phyloP scores from a whole-genome alignment of 2,329 filamentous ascomycete species.

The Plectosphaerella plurivora region DNA sequence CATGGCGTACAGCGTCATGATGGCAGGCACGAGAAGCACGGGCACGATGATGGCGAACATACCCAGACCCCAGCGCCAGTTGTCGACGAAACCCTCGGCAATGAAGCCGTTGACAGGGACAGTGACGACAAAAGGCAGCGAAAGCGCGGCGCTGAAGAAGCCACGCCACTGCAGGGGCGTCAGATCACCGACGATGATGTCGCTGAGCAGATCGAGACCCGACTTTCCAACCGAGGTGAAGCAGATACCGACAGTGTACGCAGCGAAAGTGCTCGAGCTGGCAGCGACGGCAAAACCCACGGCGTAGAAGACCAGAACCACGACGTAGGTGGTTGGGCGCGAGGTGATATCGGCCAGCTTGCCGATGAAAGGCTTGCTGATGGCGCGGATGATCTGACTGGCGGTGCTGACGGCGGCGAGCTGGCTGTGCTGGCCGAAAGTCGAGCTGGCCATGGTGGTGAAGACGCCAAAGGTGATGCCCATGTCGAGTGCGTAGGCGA shows the following conservation, averaged over 20 bases:
- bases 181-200: conserved; percentile 30
- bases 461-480: conserved; percentile 29
- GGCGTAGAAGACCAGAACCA: conserved; percentile 32
- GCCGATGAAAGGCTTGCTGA: conserved; percentile 32
- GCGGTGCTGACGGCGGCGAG: conserved; percentile 26
- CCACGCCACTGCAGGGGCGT: conserved; percentile 30
- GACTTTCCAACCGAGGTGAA: conserved; percentile 32
- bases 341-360: conserved; percentile 33
- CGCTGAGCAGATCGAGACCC: conserved; percentile 28
- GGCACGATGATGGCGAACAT: conserved; percentile 59
- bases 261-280: conserved; percentile 21
- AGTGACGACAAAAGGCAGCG: conserved; percentile 28
- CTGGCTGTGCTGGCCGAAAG: conserved; percentile 24
- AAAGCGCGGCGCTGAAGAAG: conserved; percentile 24
- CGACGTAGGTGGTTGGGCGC: conserved; percentile 31
- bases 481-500: conserved; percentile 31
- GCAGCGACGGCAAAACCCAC: conserved; percentile 28
- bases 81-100: conserved; percentile 28
- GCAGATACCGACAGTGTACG: conserved; percentile 29
- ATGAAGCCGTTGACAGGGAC: conserved; percentile 36
- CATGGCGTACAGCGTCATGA: conserved; percentile 50
- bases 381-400: conserved; percentile 29
- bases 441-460: conserved; percentile 25
- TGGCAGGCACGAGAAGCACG: conserved; percentile 50
- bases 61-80: conserved; percentile 61